Base-by-base conservation (phyloP, 805 yeast genomes). In the Schwanniomyces pseudopolymorphus region DNA sequence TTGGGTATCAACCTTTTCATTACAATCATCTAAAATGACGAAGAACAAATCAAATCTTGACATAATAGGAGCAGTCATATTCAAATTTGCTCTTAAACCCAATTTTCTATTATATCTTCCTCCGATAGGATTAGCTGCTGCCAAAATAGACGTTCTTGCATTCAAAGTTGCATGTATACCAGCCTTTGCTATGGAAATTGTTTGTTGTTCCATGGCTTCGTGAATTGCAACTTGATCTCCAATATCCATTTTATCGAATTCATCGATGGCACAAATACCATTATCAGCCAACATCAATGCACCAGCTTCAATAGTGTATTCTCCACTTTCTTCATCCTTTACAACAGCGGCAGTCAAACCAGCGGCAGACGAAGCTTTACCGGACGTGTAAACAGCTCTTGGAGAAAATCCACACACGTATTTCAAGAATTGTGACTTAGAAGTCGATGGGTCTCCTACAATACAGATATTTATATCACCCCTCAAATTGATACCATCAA, bases 141-240 rank as follows among this genome's bases (percentile, higher is more conserved):
- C 99, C 42, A 94, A 70, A 57, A 94, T 94, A 0, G 97, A 89
- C 0, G 99, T 89, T 60, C 99, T 80, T 1, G 99, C 99, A 65
- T 94, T 94, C 59, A 94, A 74, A 0, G 99, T 94, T 1, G 99
- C 98, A 61, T 94, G 97, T 53, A 94, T 94, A 61, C 99, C 99
- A 0, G 99, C 99, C 66, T 94, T 94, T 9, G 99, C 97, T 60
- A 94, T 94, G 13, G 97, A 91, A 55, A 94, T 94, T 0, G 99
- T 94, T 68, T 94, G 99, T 70, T 94, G 99, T 77, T 94, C 99
- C 99, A 94, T 94, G 20, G 98, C 99, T 72, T 94, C 99, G 71
- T 94, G 99, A 72, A 94, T 92, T 3, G 98, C 98, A 45, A 94
- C 98, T 70, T 94, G 98, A 69, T 94, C 98, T 1, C 84, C 69